These are phyloP conservation scores for Aspergillus hortae DNA, from an alignment of 2,329 filamentous ascomycete genomes.

Conservation along the genomic window DNA sequence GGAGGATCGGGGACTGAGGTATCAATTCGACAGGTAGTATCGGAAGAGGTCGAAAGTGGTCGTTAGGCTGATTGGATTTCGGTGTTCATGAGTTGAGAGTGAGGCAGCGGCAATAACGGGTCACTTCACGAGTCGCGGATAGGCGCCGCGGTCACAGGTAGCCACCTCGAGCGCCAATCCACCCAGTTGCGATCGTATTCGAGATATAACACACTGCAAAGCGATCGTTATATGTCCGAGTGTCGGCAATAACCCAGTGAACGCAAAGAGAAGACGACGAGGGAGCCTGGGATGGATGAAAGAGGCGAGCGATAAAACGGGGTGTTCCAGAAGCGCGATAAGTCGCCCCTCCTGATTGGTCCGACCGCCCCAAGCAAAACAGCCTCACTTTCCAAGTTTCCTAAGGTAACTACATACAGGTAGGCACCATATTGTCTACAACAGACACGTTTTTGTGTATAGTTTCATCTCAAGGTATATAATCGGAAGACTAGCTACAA, in stretches of 20 bases:
- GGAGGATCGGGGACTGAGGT: conserved; percentile 7
- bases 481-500: not conserved
- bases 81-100: conserved; percentile 5
- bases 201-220: not conserved
- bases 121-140: conserved; percentile 16
- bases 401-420: no score
- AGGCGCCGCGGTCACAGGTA: conserved; percentile 12
- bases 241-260: not conserved
- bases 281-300: not conserved
- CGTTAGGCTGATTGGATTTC: conserved; percentile 3
- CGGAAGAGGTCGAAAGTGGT: conserved; percentile 1
- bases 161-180: no score
- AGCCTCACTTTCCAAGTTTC: not conserved
- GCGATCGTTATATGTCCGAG: no score
- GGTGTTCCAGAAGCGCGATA: conserved; percentile 5
- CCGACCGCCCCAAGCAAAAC: not conserved
- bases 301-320: not conserved
- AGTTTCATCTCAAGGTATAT: not conserved
- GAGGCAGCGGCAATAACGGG: conserved; percentile 4
- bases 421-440: no score
- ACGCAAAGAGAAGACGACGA: not conserved
- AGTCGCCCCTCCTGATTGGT: conserved; percentile 12
- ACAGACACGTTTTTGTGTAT: not conserved
- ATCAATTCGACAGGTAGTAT: conserved; percentile 16
- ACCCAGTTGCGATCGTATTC: not conserved